phyloP scores from a whole-genome alignment of 345 rosid species.

The Barbarea vulgaris region DNA sequence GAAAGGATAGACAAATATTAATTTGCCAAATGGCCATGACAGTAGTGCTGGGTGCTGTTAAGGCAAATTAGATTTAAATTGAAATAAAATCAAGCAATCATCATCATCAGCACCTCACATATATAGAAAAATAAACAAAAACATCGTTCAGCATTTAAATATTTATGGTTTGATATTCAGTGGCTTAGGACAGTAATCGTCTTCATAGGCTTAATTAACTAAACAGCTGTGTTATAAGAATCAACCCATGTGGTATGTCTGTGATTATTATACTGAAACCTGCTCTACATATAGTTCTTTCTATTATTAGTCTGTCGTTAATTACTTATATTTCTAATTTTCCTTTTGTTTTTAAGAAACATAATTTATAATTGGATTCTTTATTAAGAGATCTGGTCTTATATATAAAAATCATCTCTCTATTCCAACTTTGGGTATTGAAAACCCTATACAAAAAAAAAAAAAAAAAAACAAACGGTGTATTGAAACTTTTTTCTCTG shows the following conservation, averaged over 20 bases:
- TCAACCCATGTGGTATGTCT: slow-evolving; percentile 48
- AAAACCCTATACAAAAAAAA: neutral
- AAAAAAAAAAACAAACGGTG: neutral
- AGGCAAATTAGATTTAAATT: slow-evolving; percentile 8
- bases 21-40: slow-evolving; percentile 32
- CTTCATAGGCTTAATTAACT: slow-evolving; percentile 39
- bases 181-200: slow-evolving; percentile 42
- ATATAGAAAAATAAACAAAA: neutral
- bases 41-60: slow-evolving; percentile 17
- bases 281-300: slow-evolving; percentile 26
- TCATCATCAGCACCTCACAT: slow-evolving; percentile 28
- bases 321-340: slow-evolving; percentile 20
- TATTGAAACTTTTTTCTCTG: neutral
- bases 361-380: slow-evolving; percentile 29
- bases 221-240: slow-evolving; percentile 43
- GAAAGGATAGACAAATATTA: neutral
- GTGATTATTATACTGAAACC: slow-evolving; percentile 36
- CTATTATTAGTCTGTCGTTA: slow-evolving; percentile 36
- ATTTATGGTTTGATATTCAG: slow-evolving; percentile 9
- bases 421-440: neutral
- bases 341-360: neutral
- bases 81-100: slow-evolving; percentile 14
- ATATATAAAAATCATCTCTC: neutral
- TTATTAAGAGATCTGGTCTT: slow-evolving; percentile 26
- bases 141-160: neutral